Conservation (phyloP, 441 rosid genomes). For the Brassica hybrid region DNA sequence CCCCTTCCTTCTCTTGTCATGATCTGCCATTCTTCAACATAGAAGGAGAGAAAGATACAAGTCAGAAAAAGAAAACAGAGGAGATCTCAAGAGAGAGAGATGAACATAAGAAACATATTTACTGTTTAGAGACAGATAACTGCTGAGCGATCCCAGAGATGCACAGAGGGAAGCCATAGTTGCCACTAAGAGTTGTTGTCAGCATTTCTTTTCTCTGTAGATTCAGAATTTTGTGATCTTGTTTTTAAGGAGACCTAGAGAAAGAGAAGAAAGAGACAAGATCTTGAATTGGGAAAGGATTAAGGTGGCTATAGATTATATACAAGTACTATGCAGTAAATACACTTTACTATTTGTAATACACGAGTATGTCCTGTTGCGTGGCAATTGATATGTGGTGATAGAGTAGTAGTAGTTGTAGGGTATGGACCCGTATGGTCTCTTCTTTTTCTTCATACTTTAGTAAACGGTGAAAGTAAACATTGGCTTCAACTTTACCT, state of each 20-base stretch:
- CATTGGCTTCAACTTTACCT: not conserved
- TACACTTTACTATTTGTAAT: not conserved
- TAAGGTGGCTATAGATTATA: not conserved
- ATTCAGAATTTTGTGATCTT: slow-evolving; percentile 19
- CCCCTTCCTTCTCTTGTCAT: slow-evolving; percentile 59
- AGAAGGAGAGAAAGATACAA: not conserved
- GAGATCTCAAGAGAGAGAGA: not conserved
- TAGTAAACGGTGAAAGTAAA: not conserved
- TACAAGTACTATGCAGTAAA: not conserved
- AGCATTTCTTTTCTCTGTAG: slow-evolving; percentile 41
- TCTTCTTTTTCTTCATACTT: not conserved
- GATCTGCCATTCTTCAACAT: slow-evolving; percentile 56
- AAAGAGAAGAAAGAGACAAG: slow-evolving; percentile 15
- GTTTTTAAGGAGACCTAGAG: slow-evolving; percentile 4
- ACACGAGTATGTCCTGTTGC: not conserved
- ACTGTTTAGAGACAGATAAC: slow-evolving; percentile 50
- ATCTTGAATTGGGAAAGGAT: slow-evolving; percentile 23
- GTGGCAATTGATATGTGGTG: not conserved
- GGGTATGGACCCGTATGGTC: slow-evolving; percentile 3
- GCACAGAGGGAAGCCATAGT: slow-evolving; percentile 62
- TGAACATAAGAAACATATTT: not conserved
- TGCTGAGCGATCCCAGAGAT: slow-evolving; percentile 56
- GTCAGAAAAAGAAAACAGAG: slow-evolving; percentile 1
- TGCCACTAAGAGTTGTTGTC: slow-evolving; percentile 54
- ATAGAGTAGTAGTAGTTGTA: not conserved